Conservation (phyloP, 306 rosid species). For the Casuarina equisetifolia region DNA sequence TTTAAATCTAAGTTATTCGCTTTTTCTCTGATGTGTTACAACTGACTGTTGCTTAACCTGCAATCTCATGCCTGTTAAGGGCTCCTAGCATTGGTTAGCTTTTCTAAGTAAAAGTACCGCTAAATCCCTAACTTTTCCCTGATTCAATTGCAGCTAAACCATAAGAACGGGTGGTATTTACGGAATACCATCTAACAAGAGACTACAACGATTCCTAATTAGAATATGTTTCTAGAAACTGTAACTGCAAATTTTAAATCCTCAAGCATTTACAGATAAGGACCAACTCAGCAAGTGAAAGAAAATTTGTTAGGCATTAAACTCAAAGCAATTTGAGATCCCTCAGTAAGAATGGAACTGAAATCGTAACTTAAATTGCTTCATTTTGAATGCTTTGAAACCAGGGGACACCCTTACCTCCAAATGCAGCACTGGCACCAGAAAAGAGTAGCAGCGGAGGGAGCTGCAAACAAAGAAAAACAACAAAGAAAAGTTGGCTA, state of each 20-base stretch:
- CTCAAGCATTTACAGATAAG: not conserved
- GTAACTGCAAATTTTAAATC: not conserved
- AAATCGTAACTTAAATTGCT: slow-evolving; percentile 1
- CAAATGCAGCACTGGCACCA: slow-evolving; percentile 84
- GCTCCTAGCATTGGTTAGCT: not conserved
- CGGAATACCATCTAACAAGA: not conserved
- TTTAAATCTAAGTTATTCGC: too few species aligned
- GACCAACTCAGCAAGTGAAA: not conserved
- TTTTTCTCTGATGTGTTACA: too few species aligned
- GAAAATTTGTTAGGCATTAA: not conserved
- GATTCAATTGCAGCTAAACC: not conserved
- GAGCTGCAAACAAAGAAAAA: slow-evolving; percentile 45
- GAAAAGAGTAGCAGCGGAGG: slow-evolving; percentile 80
- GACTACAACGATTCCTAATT: not conserved
- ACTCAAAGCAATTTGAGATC: not conserved
- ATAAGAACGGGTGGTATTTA: not conserved
- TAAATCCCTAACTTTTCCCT: not conserved
- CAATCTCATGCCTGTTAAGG: too few species aligned
- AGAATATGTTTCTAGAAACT: not conserved
- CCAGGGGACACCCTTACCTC: slow-evolving; percentile 49
- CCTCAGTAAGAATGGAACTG: not conserved
- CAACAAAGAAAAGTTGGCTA: slow-evolving; percentile 21
- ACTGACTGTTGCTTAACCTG: too few species aligned
- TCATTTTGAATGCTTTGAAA: slow-evolving; percentile 1
- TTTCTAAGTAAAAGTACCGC: not conserved